Percentiles rank a stretch among this genome's conserved stretches.
Conservation (phyloP, 2,329 filamentous ascomycete genomes). For the Phaeosphaeriaceae sp. region DNA sequence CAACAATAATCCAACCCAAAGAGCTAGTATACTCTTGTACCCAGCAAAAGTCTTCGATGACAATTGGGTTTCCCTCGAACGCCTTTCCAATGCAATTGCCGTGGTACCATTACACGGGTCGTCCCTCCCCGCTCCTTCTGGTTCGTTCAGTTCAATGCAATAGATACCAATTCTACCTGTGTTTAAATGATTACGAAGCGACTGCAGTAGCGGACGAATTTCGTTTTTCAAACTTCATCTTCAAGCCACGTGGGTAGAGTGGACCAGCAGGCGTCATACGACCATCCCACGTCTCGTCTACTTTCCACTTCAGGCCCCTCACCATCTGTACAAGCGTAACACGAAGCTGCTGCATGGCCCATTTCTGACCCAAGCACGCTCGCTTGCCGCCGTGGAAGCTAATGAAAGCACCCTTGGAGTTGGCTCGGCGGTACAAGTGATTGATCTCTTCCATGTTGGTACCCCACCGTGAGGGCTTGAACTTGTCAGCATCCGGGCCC, state of each 20-base stretch:
- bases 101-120: background rate
- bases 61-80: background rate
- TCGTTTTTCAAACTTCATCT: conserved; percentile 25
- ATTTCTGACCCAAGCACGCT: conserved; percentile 52
- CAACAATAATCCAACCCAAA: background rate
- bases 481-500: conserved; percentile 41
- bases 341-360: conserved; percentile 49
- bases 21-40: background rate
- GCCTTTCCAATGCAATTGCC: conserved; percentile 2
- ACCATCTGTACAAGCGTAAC: conserved; percentile 41
- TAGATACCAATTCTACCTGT: background rate
- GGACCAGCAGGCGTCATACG: conserved; percentile 36
- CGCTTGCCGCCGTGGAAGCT: conserved; percentile 52
- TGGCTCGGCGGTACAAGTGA: conserved; percentile 43
- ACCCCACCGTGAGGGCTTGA: conserved; percentile 52
- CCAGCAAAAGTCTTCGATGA: background rate
- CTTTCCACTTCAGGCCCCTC: conserved; percentile 28
- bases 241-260: conserved; percentile 26
- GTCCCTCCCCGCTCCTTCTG: too few species aligned
- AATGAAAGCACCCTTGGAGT: conserved; percentile 50
- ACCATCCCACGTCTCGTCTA: conserved; percentile 35
- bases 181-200: background rate
- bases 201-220: conserved; percentile 2
- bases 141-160: too few species aligned
- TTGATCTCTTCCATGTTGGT: conserved; percentile 44